Percentiles rank a stretch among this genome's conserved stretches.
Evolutionary conservation across 345 rosid genomes (phyloP).

Genomic region (Jatropha curcas): DNA sequence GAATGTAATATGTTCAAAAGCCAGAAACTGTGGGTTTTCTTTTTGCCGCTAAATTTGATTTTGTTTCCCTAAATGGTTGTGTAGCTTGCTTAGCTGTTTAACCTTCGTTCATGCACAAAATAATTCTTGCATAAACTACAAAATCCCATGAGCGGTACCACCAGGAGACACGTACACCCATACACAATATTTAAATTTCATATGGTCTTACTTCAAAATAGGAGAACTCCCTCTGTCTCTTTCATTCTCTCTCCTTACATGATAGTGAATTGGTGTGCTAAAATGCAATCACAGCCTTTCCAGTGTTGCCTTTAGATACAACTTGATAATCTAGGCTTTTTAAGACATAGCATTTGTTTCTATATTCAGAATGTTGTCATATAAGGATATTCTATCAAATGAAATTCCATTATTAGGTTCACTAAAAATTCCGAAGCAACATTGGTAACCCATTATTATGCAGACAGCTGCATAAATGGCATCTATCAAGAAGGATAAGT

Average conservation of each 20-base stretch:
- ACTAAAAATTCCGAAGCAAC: no score
- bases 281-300: not conserved
- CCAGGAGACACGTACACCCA: not conserved
- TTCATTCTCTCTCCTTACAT: not conserved
- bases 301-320: conserved; percentile 3
- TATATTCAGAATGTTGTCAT: not conserved
- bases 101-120: not conserved
- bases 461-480: no score
- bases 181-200: not conserved
- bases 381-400: not conserved
- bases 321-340: not conserved
- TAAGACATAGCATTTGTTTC: not conserved
- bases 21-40: no score
- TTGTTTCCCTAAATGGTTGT: no score
- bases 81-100: no score
- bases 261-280: not conserved
- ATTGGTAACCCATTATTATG: no score
- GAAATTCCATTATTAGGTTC: no score
- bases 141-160: not conserved
- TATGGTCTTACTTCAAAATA: not conserved
- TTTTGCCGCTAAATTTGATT: no score
- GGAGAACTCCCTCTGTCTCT: not conserved
- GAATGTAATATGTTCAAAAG: not conserved
- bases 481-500: no score
- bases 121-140: not conserved